Conservation (phyloP, 2,329 filamentous ascomycete genomes). For the Elsinoe fawcettii region DNA sequence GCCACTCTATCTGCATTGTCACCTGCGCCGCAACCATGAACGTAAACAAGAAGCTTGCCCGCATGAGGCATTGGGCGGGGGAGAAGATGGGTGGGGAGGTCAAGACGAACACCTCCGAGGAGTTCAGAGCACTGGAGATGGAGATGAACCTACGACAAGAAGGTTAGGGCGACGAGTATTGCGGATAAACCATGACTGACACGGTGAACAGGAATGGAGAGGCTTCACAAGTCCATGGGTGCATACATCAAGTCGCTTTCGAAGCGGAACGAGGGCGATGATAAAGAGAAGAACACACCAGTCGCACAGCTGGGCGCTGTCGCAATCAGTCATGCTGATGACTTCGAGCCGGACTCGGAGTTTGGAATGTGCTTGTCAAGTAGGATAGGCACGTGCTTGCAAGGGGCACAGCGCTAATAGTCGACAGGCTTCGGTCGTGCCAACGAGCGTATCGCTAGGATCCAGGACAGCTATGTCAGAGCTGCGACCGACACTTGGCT, state of each 20-base stretch:
- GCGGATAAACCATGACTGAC: neutral
- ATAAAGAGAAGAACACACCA: conserved; percentile 79
- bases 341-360: conserved; percentile 84
- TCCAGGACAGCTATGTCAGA: conserved; percentile 75
- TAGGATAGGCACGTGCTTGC: conserved; percentile 18
- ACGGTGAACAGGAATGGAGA: conserved; percentile 65
- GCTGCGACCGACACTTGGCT: conserved; percentile 78
- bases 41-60: conserved; percentile 81
- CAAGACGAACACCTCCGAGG: conserved; percentile 78
- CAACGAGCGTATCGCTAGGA: conserved; percentile 77
- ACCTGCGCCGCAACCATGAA: conserved; percentile 34
- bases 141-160: conserved; percentile 88
- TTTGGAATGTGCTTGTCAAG: conserved; percentile 78
- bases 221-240: conserved; percentile 77
- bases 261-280: conserved; percentile 74
- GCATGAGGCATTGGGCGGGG: conserved; percentile 95
- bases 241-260: conserved; percentile 81
- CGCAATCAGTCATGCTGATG: conserved; percentile 84
- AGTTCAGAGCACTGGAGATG: conserved; percentile 81
- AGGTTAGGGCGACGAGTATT: conserved; percentile 45
- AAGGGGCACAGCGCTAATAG: neutral
- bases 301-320: conserved; percentile 71
- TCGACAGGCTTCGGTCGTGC: conserved; percentile 64
- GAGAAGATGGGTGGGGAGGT: conserved; percentile 91
- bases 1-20: neutral